Evolutionary conservation across 2,329 filamentous ascomycete species (phyloP), one percentile per base, ranked within the genome.

Genomic region (Phialophora tarda): DNA sequence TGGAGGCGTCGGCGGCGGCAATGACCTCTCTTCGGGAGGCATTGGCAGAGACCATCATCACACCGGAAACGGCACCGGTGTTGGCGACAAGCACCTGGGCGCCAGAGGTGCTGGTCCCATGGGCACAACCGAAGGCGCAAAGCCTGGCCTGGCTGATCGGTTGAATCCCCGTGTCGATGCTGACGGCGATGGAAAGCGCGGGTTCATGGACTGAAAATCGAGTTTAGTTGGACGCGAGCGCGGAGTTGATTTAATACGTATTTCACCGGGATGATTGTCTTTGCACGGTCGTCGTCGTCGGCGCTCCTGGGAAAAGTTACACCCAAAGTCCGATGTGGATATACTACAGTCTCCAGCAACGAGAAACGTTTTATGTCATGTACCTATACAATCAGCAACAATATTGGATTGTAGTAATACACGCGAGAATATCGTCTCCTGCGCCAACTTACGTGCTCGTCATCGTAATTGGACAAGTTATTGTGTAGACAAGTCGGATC

Each of bases 121-220:
- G 48, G 48, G 48, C 32, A 44, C 55, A n/a, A 59, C 59, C 28
- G 54, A 69, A 26, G 55, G 55, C 6, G 74, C 76, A 56, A 85
- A 85, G 77, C 79, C 84, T 1, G 77, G 78, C 17, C 68, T 88
- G 66, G 74, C 84, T 75, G 80, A 86, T 64, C 83, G 82, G 73
- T 66, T 87, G 44, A 87, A 88, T 76, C 85, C 85, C 1, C 81
- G 76, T 75, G 79, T 77, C 48, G 84, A 87, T 71, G 68, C 84
- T 30, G 79, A 86, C 69, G 78, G 82, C 47, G 85, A 88, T 75
- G 85, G 85, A 65, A 85, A 86, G 79, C 76, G 77, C 30, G 85
- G 84, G 2, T 71, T 86, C 21, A 61, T 53, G 59, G 59, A 61
- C 21, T 61, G n/a, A n/a, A 41, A 8, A n/a, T 12, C 21, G 8